Base-by-base conservation (phyloP, 2,329 filamentous ascomycete species). In the Aspergillus japonicus region DNA sequence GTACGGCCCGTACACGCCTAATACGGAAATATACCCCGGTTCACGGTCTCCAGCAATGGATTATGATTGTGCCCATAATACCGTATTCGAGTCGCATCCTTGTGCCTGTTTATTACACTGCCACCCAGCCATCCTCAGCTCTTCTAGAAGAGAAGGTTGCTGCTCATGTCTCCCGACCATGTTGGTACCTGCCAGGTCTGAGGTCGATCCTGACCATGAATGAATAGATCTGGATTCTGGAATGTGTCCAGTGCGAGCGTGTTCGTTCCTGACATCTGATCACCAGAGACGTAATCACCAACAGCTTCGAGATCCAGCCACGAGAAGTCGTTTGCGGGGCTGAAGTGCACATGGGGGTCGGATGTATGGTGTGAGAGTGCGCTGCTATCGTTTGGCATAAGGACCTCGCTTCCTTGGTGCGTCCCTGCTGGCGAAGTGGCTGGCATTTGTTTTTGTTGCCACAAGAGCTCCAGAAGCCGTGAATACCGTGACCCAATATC, bases 401-500 rank as follows among this genome's bases (percentile, higher is more conserved):
- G 63, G 60, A 68, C 69, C 62, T 70, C 75, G 62, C 63, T 74
- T 64, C 58, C 74, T 52, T 61, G 72, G 50, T 63, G 72, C 54
- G 68, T 70, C 48, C 66, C 67, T 53, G 65, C 58, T 19, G 72
- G 63, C 29, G 69, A 61, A 12, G 61, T 54, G 23, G 61, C 58
- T 56, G 74, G 61, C 61, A 73, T 69, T 6, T 67, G 50, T 58
- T 75, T 76, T 10, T 74, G 82, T 31, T 83, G 78, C 86, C 86
- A 88, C 2, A 89, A 72, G 16, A 87, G 77, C 48, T 85, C 82
- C 0, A 89, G 76, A 1, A 87, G 81, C 19, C 83, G 80, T 4
- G 86, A 83, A 64, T 88, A 89, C 14, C 86, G 81, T 19, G 83
- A 81, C 1, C 85, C 86, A 21, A 87, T 82, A 62, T 87, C 83